phyloP scores from a whole-genome alignment of 257 asterid species.

The Plantago ovata region DNA sequence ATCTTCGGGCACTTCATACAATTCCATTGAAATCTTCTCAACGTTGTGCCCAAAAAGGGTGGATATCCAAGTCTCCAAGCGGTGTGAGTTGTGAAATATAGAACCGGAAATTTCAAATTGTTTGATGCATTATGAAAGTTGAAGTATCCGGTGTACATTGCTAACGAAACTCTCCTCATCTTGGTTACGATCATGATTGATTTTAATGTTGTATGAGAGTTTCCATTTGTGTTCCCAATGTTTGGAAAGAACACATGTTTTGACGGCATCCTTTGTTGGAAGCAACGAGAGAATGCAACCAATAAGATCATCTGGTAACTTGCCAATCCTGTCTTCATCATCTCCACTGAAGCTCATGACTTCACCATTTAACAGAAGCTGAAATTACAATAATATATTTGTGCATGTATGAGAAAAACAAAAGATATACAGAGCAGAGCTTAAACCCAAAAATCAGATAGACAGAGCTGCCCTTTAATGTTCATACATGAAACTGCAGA shows the following conservation, averaged over 20 bases:
- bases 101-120: background rate
- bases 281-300: background rate
- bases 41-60: background rate
- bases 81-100: too few relatives aligned
- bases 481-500: too few relatives aligned
- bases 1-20: background rate
- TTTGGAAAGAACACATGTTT: background rate
- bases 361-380: too few relatives aligned
- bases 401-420: too few relatives aligned
- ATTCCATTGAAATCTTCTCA: background rate
- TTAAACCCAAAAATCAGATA: too few relatives aligned
- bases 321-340: background rate
- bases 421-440: too few relatives aligned
- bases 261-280: background rate
- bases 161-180: background rate
- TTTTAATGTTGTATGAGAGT: background rate
- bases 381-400: too few relatives aligned
- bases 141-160: background rate
- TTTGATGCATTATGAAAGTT: background rate
- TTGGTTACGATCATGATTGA: too few relatives aligned
- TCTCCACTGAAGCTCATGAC: too few relatives aligned
- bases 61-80: background rate
- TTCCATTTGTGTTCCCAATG: background rate
- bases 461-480: too few relatives aligned
- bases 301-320: background rate